Evolutionary conservation across 2,329 filamentous ascomycete genomes (phyloP), one percentile per base, ranked within the genome.

Genomic region (Apiospora hydei): DNA sequence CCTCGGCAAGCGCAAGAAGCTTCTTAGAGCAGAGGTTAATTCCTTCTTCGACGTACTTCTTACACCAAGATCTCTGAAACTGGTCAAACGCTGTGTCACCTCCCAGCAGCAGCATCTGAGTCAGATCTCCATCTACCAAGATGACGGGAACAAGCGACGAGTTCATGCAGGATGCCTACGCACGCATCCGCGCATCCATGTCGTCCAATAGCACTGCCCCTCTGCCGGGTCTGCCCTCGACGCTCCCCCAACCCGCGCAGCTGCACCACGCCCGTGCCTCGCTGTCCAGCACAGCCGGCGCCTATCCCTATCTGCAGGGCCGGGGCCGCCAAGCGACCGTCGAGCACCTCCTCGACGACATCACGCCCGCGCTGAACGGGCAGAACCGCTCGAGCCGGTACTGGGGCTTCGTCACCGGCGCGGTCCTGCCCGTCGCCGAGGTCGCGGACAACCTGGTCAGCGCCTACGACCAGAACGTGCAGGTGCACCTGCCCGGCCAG

Each of bases 371-470:
- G 0, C 87, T 96, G 72, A 94, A 92, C 76, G 88, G 86, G 21
- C 88, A 90, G 77, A 91, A 90, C 75, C 86, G 88, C 57, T 90
- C 88, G 61, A 82, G 90, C 14, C 89, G 90, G 71, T 97, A 97
- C 85, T 97, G 94, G 81, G 95, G 94, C 72, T 98, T 98, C 80
- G 93, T 98, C 7, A 97, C 92, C 0, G 96, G 96, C 64, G 93
- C 94, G 18, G 86, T 88, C 10, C 93, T 95, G 0, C 94, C 94
- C 7, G 90, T 94, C 34, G 95, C 95, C 44, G 88, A 92, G 76
- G 89, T 94, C 70, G 95, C 94, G 1, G 96, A 98, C 80, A 93
- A 94, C 75, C 83, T 98, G n/a, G 94, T 96, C 73, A 91, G 91
- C 6, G 88, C 89, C 11, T 88, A 92, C 73, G 95, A 98, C 80